Conservation (phyloP, 2,329 filamentous ascomycete species). For the Stagonosporopsis tanaceti region DNA sequence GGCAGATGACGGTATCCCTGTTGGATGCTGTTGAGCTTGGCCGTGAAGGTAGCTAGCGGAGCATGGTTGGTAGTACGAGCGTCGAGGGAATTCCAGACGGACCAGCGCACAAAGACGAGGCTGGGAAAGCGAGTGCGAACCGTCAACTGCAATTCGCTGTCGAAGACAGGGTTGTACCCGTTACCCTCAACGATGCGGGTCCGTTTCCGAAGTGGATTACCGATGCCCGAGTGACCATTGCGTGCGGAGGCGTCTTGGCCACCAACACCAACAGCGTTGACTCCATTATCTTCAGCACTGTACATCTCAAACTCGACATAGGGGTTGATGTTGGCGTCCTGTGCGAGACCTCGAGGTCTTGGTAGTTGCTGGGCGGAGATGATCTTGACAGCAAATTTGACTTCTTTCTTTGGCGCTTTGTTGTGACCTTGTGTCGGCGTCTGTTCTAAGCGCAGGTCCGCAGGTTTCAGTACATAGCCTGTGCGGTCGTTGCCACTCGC, state of each 20-base stretch:
- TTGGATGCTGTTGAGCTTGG: slow-evolving; percentile 87
- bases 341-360: slow-evolving; percentile 75
- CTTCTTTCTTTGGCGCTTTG: slow-evolving; percentile 80
- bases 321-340: slow-evolving; percentile 81
- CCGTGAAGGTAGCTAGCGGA: slow-evolving; percentile 87
- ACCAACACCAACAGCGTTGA: slow-evolving; percentile 72
- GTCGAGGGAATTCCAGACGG: slow-evolving; percentile 85
- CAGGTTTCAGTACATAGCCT: slow-evolving; percentile 93
- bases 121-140: slow-evolving; percentile 94
- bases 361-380: slow-evolving; percentile 96
- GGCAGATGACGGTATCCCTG: slow-evolving; percentile 93
- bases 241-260: slow-evolving; percentile 70
- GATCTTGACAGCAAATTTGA: slow-evolving; percentile 85
- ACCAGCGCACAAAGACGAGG: slow-evolving; percentile 92
- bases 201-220: slow-evolving; percentile 76
- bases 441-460: slow-evolving; percentile 70
- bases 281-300: slow-evolving; percentile 89
- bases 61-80: slow-evolving; percentile 71
- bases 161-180: slow-evolving; percentile 91
- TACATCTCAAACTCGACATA: slow-evolving; percentile 96
- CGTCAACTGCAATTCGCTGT: slow-evolving; percentile 79
- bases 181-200: slow-evolving; percentile 86
- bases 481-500: slow-evolving; percentile 84
- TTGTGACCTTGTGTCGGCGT: slow-evolving; percentile 56
- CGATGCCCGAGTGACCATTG: slow-evolving; percentile 71